Conservation (phyloP, 2,329 filamentous ascomycete species). For the Lasiodiplodia gonubiensis region DNA sequence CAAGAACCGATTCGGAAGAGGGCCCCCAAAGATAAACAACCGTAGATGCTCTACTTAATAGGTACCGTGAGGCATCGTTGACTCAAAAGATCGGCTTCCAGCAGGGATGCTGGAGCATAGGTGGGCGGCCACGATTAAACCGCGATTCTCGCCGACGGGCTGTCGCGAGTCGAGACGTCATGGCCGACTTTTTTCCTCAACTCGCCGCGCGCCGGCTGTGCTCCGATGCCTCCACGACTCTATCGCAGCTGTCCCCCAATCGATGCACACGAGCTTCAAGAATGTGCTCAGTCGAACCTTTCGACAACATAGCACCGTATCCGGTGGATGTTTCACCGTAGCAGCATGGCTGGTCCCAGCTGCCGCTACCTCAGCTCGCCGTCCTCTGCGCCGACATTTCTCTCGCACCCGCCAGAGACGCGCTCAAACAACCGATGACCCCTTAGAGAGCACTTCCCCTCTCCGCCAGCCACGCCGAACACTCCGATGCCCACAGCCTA, state of each 20-base stretch:
- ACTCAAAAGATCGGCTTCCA: too few relatives aligned
- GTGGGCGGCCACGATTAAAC: slow-evolving; percentile 1
- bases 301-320: slow-evolving; percentile 36
- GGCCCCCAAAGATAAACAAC: neutral
- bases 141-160: neutral
- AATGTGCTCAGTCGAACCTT: slow-evolving; percentile 46
- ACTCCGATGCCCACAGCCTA: neutral
- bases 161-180: slow-evolving; percentile 20
- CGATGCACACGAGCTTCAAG: slow-evolving; percentile 48
- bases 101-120: neutral
- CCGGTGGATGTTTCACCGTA: slow-evolving; percentile 36
- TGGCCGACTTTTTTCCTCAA: slow-evolving; percentile 20
- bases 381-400: slow-evolving; percentile 37
- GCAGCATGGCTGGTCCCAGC: slow-evolving; percentile 45
- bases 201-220: neutral
- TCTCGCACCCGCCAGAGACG: slow-evolving; percentile 35
- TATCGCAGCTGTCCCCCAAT: slow-evolving; percentile 29
- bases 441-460: neutral
- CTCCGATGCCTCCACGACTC: slow-evolving; percentile 18
- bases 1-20: neutral
- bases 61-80: neutral
- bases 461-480: neutral
- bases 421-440: neutral
- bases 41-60: neutral
- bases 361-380: slow-evolving; percentile 30